These are phyloP conservation scores for Sanguinoderma infundibulare DNA, from an alignment of 1,284 basidiomycete genomes.

Conservation along the genomic window DNA sequence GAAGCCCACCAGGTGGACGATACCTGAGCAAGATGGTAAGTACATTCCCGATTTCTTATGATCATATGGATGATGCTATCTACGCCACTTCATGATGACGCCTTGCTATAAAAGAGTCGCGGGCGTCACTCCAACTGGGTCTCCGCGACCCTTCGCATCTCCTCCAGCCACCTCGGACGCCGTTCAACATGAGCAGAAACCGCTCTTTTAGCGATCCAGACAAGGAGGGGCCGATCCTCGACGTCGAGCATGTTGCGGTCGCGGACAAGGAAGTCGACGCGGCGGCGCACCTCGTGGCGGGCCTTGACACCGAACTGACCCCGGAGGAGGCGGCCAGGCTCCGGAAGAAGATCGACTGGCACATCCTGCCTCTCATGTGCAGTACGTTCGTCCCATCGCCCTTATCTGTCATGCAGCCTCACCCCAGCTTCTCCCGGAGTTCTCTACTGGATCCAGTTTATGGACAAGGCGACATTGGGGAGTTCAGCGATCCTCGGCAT, in stretches of 20 bases:
- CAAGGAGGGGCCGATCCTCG: constrained; percentile 24
- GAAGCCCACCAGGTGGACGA: too few species aligned
- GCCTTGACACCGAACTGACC: constrained; percentile 48
- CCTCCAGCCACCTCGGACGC: not conserved
- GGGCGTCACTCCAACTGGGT: not conserved
- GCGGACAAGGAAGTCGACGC: constrained; percentile 54
- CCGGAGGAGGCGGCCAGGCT: constrained; percentile 54
- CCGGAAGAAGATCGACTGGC: constrained; percentile 67
- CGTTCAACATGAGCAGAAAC: constrained; percentile 20
- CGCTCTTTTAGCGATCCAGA: constrained; percentile 23
- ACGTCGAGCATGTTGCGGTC: constrained; percentile 28
- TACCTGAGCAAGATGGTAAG: constrained; percentile 5
- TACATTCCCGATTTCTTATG: not conserved
- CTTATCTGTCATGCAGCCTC: not conserved
- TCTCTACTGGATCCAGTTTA: constrained; percentile 71
- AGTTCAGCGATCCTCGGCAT: constrained; percentile 70
- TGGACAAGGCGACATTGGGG: constrained; percentile 77
- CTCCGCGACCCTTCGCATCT: not conserved
- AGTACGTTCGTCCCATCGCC: constrained; percentile 42
- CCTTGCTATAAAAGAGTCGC: too few species aligned
- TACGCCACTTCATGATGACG: constrained; percentile 11
- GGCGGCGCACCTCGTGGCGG: constrained; percentile 55
- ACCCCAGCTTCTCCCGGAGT: constrained; percentile 36
- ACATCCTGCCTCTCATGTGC: constrained; percentile 74
- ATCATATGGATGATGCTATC: constrained; percentile 23